These are phyloP conservation scores for Parasarocladium wereldwijsianum DNA, from an alignment of 2,329 filamentous ascomycete species.

Conservation along the genomic window DNA sequence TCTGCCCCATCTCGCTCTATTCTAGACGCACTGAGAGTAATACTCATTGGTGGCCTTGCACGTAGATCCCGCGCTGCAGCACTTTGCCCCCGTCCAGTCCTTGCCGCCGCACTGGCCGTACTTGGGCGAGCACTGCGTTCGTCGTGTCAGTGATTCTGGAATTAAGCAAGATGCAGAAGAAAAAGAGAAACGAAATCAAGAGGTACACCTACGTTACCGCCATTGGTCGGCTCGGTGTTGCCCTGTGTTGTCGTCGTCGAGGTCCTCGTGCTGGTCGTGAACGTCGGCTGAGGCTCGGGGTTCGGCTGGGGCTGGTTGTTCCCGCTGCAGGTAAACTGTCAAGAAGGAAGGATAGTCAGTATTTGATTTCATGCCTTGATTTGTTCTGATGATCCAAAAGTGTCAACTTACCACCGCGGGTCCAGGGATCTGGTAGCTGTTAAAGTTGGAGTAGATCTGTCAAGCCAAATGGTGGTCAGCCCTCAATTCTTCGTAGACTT, in stretches of 20 bases:
- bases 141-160: neutral
- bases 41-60: conserved; percentile 19
- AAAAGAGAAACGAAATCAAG: no score
- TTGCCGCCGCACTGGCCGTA: conserved; percentile 23
- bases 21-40: conserved; percentile 19
- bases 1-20: neutral
- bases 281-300: neutral
- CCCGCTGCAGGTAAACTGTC: conserved; percentile 3
- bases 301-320: neutral
- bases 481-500: no score
- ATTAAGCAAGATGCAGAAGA: neutral
- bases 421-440: conserved; percentile 4
- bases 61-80: conserved; percentile 21
- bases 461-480: neutral
- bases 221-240: no score
- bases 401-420: conserved; percentile 3
- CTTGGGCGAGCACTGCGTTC: neutral
- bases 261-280: neutral
- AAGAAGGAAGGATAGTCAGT: neutral
- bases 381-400: neutral
- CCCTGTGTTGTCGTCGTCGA: neutral
- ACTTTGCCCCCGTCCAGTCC: conserved; percentile 22
- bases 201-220: no score
- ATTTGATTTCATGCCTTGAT: no score
- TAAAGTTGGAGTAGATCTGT: conserved; percentile 5